phyloP scores from a whole-genome alignment of 148 eudicot genomes.

The Agrostemma githago region DNA sequence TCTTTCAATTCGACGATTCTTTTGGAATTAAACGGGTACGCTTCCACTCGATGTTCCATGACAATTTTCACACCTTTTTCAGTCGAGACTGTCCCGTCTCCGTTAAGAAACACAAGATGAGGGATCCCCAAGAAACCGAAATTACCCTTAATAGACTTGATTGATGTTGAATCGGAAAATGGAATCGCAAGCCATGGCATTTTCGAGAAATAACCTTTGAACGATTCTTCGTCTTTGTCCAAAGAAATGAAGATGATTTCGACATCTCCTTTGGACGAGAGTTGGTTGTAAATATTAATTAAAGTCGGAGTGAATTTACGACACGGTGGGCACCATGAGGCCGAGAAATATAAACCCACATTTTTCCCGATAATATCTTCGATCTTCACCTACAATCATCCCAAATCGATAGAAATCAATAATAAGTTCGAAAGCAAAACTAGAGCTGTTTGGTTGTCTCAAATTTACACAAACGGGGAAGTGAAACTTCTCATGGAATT shows the following conservation, averaged over 20 bases:
- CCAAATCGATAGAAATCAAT: too few species aligned
- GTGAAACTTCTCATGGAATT: too few species aligned
- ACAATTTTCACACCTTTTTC: slow-evolving; percentile 37
- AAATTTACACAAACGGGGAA: too few species aligned
- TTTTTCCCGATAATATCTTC: slow-evolving; percentile 37
- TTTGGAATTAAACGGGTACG: slow-evolving; percentile 40
- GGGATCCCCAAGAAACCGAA: slow-evolving; percentile 47
- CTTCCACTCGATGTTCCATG: slow-evolving; percentile 34
- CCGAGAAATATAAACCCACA: slow-evolving; percentile 52
- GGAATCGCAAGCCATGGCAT: slow-evolving; percentile 65
- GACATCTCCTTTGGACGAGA: slow-evolving; percentile 34
- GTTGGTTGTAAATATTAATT: slow-evolving; percentile 33
- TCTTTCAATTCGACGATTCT: slow-evolving; percentile 36
- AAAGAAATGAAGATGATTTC: slow-evolving; percentile 45
- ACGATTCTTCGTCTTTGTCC: slow-evolving; percentile 43
- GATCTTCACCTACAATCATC: slow-evolving; percentile 39
- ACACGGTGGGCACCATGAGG: slow-evolving; percentile 58
- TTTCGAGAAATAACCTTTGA: slow-evolving; percentile 38
- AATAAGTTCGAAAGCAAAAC: too few species aligned
- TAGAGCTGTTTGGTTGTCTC: too few species aligned
- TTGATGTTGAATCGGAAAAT: slow-evolving; percentile 33
- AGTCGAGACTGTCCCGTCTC: slow-evolving; percentile 36
- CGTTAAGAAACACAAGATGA: slow-evolving; percentile 41
- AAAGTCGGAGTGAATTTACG: slow-evolving; percentile 44
- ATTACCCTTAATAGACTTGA: slow-evolving; percentile 12